phyloP scores from a whole-genome alignment of 2,329 filamentous ascomycete genomes.

The Penicillium verrucosum region DNA sequence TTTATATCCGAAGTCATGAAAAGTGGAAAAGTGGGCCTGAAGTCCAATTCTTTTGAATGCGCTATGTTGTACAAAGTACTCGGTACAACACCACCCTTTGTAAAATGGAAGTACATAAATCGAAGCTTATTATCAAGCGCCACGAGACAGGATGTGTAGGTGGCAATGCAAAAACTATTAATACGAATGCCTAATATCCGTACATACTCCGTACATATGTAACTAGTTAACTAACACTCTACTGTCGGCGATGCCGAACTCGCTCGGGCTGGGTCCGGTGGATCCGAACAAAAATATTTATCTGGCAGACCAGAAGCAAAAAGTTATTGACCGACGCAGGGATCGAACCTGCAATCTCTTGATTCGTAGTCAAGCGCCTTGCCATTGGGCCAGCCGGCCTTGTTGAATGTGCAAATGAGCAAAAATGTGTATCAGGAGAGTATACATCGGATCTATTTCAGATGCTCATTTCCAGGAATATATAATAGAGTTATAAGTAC shows the following conservation, averaged over 20 bases:
- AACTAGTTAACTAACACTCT: too few relatives aligned
- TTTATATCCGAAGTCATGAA: background rate
- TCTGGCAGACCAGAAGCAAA: background rate
- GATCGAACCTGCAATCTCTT: constrained; percentile 51
- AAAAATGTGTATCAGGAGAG: background rate
- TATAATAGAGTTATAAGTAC: background rate
- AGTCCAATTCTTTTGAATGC: background rate
- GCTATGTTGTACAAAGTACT: background rate
- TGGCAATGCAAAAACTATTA: background rate
- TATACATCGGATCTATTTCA: background rate
- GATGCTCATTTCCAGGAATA: background rate
- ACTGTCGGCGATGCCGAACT: background rate
- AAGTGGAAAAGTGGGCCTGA: background rate
- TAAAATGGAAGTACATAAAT: background rate
- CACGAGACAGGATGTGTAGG: background rate
- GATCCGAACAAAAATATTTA: constrained; percentile 3
- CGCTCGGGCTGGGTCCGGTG: background rate
- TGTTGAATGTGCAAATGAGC: background rate
- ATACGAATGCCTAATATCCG: background rate
- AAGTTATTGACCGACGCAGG: constrained; percentile 34
- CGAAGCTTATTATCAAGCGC: background rate
- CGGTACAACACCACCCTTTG: background rate
- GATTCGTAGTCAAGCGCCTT: constrained; percentile 54
- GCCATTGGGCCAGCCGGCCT: constrained; percentile 46
- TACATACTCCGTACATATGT: too few relatives aligned